These are phyloP conservation scores for Mortierella polycephala DNA, from an alignment of 371 early-diverging fungal genomes.

Conservation along the genomic window DNA sequence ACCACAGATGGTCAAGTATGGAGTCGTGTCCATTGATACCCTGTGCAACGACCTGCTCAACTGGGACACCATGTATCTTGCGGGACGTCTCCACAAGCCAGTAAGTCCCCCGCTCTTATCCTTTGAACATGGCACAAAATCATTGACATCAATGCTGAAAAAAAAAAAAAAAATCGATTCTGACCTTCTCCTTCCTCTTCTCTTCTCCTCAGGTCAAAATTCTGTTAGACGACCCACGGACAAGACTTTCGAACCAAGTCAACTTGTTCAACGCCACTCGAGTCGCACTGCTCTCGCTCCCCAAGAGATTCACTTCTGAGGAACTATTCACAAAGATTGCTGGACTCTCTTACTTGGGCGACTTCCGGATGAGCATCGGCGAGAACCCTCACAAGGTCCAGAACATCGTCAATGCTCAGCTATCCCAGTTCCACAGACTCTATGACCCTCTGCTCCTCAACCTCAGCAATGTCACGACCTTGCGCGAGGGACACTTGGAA, in stretches of 20 bases:
- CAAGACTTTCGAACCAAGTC: constrained; percentile 85
- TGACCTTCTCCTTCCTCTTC: background rate
- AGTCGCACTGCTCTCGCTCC: constrained; percentile 85
- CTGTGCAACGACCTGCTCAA: constrained; percentile 88
- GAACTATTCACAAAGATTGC: constrained; percentile 90
- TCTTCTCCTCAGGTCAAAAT: constrained; percentile 70
- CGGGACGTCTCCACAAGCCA: constrained; percentile 98
- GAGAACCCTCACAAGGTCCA: constrained; percentile 95
- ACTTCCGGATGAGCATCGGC: constrained; percentile 91
- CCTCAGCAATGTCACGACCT: constrained; percentile 76
- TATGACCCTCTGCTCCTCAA: constrained; percentile 86
- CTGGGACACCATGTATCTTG: constrained; percentile 95
- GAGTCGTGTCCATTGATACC: constrained; percentile 91
- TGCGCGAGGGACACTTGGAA: constrained; percentile 67
- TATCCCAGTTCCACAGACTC: constrained; percentile 79
- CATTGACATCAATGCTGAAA: background rate
- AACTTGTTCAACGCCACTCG: constrained; percentile 90
- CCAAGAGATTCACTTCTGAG: constrained; percentile 81
- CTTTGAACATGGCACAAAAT: background rate
- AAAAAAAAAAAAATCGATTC: no score
- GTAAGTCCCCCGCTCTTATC: constrained; percentile 55
- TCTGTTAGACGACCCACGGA: constrained; percentile 88
- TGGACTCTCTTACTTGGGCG: constrained; percentile 90
- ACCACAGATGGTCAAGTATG: constrained; percentile 88
- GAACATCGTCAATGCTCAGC: constrained; percentile 91